Evolutionary conservation across 106 monocot species (phyloP), one percentile per base, ranked within the genome.

Genomic region (Agapanthus africanus): DNA sequence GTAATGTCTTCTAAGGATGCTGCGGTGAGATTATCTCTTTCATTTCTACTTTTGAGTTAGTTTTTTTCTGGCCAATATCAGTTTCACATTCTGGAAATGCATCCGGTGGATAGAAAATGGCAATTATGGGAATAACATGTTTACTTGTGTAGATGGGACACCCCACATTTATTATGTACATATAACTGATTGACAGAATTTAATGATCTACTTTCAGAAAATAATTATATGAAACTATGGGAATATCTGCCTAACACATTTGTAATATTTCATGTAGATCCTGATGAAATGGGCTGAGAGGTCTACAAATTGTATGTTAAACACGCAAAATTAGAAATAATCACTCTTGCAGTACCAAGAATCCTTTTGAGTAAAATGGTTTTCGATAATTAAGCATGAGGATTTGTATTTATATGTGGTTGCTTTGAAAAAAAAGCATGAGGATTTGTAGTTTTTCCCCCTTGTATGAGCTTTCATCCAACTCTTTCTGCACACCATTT

Each of bases 1-100:
- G 89, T 97, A 59, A 97, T 97, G 92, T 47, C 78, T 34, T 74
- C 86, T 25, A 92, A 71, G 67, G 91, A 87, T 49, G 81, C 89
- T 40, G 80, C 78, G 35, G 95, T 95, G 57, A 88, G 85, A 74
- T 39, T 54, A 28, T 63, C 61, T 60, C 37, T 23, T 68, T 52
- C 41, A 57, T 50, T 65, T 7, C 54, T 40, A 28, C n/a, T 1
- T 30, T 59, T 0, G 59, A 14, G 33, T 59, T 33, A 59, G 19
- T n/a, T 59, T 59, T 59, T 31, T 19, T 5, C 30, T 31, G 30
- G 11, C 32, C 25, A 26, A 54, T 54, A 8, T 54, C 25, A 1
- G 10, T 44, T 54, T 26, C 25, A 25, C 8, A 25, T 52, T 22
- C 25, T 4, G 23, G 25, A 49, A 49, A 49, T 49, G 26, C 11